Evolutionary conservation across 768 basidiomycete species (phyloP).

Genomic region (Tulasnella sp.): DNA sequence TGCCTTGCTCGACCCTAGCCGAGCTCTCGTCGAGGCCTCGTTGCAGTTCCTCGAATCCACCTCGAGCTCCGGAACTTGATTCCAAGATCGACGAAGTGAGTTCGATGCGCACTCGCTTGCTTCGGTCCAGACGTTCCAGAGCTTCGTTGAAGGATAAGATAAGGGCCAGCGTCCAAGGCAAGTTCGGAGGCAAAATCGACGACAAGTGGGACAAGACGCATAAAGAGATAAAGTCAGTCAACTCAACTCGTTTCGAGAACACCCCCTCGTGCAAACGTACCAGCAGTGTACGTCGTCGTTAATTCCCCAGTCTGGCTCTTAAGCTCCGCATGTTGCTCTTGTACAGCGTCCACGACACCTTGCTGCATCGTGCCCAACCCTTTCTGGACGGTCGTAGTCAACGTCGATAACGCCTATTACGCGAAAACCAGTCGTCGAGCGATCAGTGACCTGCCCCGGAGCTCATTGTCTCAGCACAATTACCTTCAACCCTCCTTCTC

Average conservation of each 20-base stretch:
- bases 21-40: neutral
- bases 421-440: neutral
- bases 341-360: neutral
- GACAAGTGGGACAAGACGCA: neutral
- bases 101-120: slow-evolving; percentile 1
- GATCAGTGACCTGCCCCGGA: neutral
- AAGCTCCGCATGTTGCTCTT: neutral
- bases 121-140: slow-evolving; percentile 2
- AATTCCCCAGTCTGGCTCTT: neutral
- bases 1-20: neutral
- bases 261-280: neutral
- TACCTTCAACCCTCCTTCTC: slow-evolving; percentile 31
- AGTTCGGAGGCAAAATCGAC: neutral
- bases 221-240: neutral
- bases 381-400: neutral
- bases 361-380: neutral
- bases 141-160: neutral
- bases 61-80: neutral
- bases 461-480: neutral
- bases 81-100: slow-evolving; percentile 1
- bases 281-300: neutral
- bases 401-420: neutral
- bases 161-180: neutral
- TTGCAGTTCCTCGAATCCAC: neutral
- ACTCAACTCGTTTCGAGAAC: neutral